A percentile compares a stretch with the other conserved stretches of the same genome.
These are phyloP conservation scores for Thelephora terrestris DNA, from an alignment of 1,284 basidiomycete species.

Conservation along the genomic window DNA sequence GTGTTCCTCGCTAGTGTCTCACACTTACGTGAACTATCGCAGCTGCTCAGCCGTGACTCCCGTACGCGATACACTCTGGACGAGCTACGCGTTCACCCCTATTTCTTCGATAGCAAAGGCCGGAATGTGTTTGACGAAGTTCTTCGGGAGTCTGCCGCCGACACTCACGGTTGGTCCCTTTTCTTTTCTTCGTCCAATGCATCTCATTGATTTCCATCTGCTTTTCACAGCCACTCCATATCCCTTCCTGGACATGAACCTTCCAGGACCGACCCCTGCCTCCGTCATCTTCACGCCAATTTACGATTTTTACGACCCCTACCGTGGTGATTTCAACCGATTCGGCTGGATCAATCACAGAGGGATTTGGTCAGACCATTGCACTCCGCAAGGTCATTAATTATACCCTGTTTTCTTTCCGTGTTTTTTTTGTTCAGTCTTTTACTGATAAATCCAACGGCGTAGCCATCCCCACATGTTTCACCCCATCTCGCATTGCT, in stretches of 20 bases:
- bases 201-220: constrained; percentile 3
- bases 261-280: constrained; percentile 1
- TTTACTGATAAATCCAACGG: not conserved
- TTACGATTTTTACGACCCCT: not conserved
- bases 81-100: constrained; percentile 19
- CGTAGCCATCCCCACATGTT: not conserved
- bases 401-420: not conserved
- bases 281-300: constrained; percentile 1
- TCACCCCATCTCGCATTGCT: not conserved
- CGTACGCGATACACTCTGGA: constrained; percentile 18
- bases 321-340: constrained; percentile 7
- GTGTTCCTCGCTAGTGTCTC: not conserved
- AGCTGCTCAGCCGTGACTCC: constrained; percentile 19
- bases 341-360: constrained; percentile 20
- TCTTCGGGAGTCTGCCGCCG: constrained; percentile 3
- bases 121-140: constrained; percentile 2
- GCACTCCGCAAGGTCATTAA: not conserved
- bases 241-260: constrained; percentile 7
- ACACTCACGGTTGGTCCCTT: constrained; percentile 9
- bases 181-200: not conserved
- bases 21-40: not conserved
- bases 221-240: constrained; percentile 4
- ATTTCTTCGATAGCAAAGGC: constrained; percentile 18
- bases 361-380: constrained; percentile 12
- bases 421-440: not conserved